Evolutionary conservation across 2,329 filamentous ascomycete species (phyloP), one percentile per base, ranked within the genome.

Genomic region (Moelleriella libera): DNA sequence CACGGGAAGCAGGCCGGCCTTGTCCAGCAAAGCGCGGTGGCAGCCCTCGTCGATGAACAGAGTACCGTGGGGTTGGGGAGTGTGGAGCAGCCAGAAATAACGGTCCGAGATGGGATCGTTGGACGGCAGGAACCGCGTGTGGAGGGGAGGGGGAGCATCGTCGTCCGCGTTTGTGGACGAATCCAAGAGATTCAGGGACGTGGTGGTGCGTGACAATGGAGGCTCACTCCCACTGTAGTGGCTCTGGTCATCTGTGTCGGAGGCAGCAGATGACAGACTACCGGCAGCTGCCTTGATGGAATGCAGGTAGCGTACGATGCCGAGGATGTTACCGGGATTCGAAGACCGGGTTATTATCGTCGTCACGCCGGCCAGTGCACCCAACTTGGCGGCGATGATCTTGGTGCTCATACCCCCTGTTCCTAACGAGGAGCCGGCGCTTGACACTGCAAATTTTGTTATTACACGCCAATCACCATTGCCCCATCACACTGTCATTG

Each of bases 401-500:
- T 98, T 98, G 49, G 92, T 98, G 53, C 84, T 83, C 92, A 98
- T 98, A 43, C 92, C 92, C 21, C 92, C 92, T 2, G 92, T 98
- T 28, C 92, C 92, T 12, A 98, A 69, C 4, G 85, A 75, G 3
- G 88, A 96, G 4, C 92, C 92, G 28, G 88, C 85, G 31, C 84
- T 87, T 3, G 89, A 96, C 6, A 95, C 88, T 83, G 28, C 46
- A 8, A 2, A 37, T 9, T 12, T 8, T 12, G 12, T 37, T 5
- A 37, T 9, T 8, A 37, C 34, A 12, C 12, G 34, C 12, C 34
- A 37, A 12, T 12, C 8, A 12, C 12, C 34, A 37, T 37, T 37
- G 21, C 21, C 21, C 21, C 21, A 21, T 21, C 21, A 21, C 21
- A 21, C 21, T 21, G 21, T 21, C 21, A 21, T 21, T 21, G 21